Percentiles rank a stretch among this genome's conserved stretches.
Conservation (phyloP, 176 grass and related monocot species). For the Cenchrus fungigraminus region DNA sequence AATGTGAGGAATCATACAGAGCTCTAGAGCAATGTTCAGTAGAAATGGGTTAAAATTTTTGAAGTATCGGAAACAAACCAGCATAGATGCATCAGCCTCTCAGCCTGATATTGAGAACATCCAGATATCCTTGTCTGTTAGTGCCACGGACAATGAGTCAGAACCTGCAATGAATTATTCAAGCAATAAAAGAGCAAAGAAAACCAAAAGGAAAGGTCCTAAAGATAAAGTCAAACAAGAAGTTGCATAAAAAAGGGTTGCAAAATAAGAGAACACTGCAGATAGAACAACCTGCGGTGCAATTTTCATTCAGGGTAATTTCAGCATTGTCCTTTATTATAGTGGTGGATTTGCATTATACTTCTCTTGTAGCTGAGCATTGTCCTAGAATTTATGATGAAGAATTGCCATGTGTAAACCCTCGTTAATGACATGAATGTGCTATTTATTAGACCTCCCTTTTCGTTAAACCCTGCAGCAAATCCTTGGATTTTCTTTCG, state of each 20-base stretch:
- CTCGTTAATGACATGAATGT: neutral
- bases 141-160: constrained; percentile 30
- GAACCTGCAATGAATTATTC: constrained; percentile 39
- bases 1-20: constrained; percentile 62
- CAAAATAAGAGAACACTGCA: constrained; percentile 51
- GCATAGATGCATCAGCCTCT: constrained; percentile 39
- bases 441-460: neutral
- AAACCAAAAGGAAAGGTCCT: constrained; percentile 35
- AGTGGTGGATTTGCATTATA: neutral
- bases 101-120: constrained; percentile 48
- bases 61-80: constrained; percentile 63
- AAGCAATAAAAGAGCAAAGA: constrained; percentile 41
- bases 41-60: constrained; percentile 53
- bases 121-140: constrained; percentile 53
- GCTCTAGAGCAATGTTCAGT: constrained; percentile 55
- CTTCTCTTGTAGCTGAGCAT: neutral
- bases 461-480: neutral
- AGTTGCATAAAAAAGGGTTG: constrained; percentile 49
- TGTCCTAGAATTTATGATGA: neutral
- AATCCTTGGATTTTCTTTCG: neutral
- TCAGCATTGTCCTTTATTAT: constrained; percentile 4
- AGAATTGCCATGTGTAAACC: neutral
- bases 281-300: constrained; percentile 37
- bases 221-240: constrained; percentile 42
- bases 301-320: constrained; percentile 52